phyloP scores from a whole-genome alignment of 2,329 filamentous ascomycete species.

The Diaporthe ampelina region DNA sequence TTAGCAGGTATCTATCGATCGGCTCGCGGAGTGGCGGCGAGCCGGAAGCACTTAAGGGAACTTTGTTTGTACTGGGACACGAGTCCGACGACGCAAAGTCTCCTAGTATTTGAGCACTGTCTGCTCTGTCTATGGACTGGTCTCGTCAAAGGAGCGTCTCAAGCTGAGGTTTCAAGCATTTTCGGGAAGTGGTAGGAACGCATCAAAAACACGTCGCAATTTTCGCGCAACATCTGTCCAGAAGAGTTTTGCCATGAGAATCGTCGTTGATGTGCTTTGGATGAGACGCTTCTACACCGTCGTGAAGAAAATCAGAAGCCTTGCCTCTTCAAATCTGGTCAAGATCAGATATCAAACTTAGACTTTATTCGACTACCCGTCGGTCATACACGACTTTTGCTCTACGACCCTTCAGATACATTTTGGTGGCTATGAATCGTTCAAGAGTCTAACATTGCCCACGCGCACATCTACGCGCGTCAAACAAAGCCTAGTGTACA shows the following conservation, averaged over 20 bases:
- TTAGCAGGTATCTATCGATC: neutral
- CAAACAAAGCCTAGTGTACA: conserved; percentile 8
- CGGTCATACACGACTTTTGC: neutral
- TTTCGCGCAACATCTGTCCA: neutral
- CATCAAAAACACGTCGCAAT: neutral
- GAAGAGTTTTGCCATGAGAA: neutral
- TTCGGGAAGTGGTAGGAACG: neutral
- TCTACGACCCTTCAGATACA: neutral
- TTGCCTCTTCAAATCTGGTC: neutral
- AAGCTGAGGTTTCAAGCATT: neutral
- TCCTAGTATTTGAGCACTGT: neutral
- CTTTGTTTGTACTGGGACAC: neutral
- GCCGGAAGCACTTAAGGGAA: neutral
- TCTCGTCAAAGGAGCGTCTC: neutral
- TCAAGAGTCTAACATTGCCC: conserved; percentile 1
- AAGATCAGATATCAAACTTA: neutral
- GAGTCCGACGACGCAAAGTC: neutral
- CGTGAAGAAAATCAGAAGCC: too few relatives aligned
- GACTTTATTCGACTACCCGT: too few relatives aligned
- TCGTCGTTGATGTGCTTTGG: neutral
- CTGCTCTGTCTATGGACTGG: neutral
- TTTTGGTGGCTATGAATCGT: neutral
- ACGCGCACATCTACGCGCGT: neutral
- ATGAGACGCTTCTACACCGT: neutral
- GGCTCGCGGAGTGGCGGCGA: neutral